A percentile compares a stretch with the other conserved stretches of the same genome.
phyloP scores from a whole-genome alignment of 2,329 filamentous ascomycete genomes.

The Beauveria asiatica region DNA sequence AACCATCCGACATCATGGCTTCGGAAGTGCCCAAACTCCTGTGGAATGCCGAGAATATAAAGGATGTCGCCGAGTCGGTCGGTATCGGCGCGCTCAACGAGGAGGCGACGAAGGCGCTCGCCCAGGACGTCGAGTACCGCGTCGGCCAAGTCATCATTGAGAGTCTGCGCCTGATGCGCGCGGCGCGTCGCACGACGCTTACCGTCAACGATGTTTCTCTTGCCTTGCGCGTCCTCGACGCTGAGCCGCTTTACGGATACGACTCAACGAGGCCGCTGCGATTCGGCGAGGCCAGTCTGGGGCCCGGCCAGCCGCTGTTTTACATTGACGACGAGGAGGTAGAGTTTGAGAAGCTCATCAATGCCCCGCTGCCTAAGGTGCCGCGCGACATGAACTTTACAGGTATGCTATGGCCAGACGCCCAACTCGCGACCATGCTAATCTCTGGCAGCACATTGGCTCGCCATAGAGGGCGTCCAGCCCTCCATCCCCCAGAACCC shows the following conservation, averaged over 20 bases:
- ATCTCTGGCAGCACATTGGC: slow-evolving; percentile 69
- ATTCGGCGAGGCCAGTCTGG: slow-evolving; percentile 89
- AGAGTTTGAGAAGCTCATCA: slow-evolving; percentile 98
- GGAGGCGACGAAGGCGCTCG: slow-evolving; percentile 78
- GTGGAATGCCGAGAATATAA: slow-evolving; percentile 95
- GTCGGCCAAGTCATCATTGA: slow-evolving; percentile 90
- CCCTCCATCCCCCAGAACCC: slow-evolving; percentile 96
- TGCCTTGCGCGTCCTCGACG: slow-evolving; percentile 76
- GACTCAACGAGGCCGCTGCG: slow-evolving; percentile 81
- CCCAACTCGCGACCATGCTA: not conserved
- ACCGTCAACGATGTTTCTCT: slow-evolving; percentile 84
- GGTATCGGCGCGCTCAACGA: slow-evolving; percentile 75
- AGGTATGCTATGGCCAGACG: slow-evolving; percentile 40
- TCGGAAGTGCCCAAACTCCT: slow-evolving; percentile 48
- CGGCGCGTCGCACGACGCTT: slow-evolving; percentile 75
- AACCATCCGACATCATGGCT: slow-evolving; percentile 23
- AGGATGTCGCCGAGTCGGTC: slow-evolving; percentile 91
- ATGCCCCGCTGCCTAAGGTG: slow-evolving; percentile 88
- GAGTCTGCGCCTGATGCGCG: slow-evolving; percentile 92
- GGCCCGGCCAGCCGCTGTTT: slow-evolving; percentile 87
- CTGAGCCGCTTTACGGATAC: slow-evolving; percentile 94
- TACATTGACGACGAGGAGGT: slow-evolving; percentile 98
- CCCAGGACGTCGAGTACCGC: slow-evolving; percentile 92
- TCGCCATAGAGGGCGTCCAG: slow-evolving; percentile 94
- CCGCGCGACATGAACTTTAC: slow-evolving; percentile 89